Percentiles rank a stretch among this genome's conserved stretches.
These are phyloP conservation scores for Ogataea ganodermae DNA, from an alignment of 805 yeast species.

Conservation along the genomic window DNA sequence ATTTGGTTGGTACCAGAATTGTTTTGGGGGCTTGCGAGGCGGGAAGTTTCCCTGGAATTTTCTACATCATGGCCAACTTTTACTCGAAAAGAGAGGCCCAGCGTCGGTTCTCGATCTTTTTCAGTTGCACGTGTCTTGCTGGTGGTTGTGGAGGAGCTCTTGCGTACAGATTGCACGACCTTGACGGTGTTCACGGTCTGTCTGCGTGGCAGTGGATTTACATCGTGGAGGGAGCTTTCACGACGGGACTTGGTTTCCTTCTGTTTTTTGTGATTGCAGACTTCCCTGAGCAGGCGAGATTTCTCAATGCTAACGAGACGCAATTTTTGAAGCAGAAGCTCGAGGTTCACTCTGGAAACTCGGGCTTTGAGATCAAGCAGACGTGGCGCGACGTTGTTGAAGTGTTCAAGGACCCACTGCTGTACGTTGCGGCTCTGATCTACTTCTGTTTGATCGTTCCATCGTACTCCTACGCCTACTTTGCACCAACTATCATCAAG, in stretches of 20 bases:
- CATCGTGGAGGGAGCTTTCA: conserved; percentile 40
- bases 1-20: conserved; percentile 61
- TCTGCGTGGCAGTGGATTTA: conserved; percentile 51
- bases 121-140: conserved; percentile 70
- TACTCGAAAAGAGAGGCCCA: conserved; percentile 67
- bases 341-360: conserved; percentile 50
- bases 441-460: conserved; percentile 71
- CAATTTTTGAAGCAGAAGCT: conserved; percentile 59
- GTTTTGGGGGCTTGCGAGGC: conserved; percentile 69
- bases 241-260: conserved; percentile 36
- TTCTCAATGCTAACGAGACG: conserved; percentile 53
- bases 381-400: conserved; percentile 45
- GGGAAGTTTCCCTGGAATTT: conserved; percentile 75
- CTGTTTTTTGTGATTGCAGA: conserved; percentile 57
- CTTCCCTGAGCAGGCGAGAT: conserved; percentile 70
- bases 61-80: conserved; percentile 67
- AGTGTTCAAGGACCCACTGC: conserved; percentile 60
- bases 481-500: conserved; percentile 66
- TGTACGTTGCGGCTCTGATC: conserved; percentile 58
- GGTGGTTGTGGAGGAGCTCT: conserved; percentile 80
- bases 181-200: conserved; percentile 47
- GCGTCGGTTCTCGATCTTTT: conserved; percentile 67
- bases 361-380: conserved; percentile 51
- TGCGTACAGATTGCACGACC: conserved; percentile 62
- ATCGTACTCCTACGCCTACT: conserved; percentile 75